These are phyloP conservation scores for Tuber brumale DNA, from an alignment of 495 filamentous ascomycete genomes.

Conservation along the genomic window DNA sequence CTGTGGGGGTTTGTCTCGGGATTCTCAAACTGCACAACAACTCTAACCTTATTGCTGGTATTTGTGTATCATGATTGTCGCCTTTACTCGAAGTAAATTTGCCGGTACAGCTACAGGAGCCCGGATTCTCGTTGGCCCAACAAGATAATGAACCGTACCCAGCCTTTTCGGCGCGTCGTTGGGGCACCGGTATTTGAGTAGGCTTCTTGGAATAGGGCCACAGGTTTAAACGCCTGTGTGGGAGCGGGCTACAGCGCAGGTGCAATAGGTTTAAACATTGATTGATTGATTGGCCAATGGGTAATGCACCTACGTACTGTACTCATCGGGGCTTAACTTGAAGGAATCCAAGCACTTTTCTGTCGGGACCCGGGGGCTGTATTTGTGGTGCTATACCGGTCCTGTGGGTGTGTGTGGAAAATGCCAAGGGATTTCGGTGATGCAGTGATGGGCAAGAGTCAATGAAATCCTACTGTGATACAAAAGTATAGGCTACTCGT, in stretches of 20 bases:
- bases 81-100: not conserved
- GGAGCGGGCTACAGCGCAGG: not conserved
- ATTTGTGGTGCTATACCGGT: too few relatives aligned
- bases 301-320: not conserved
- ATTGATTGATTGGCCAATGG: not conserved
- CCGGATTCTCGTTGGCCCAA: not conserved
- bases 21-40: not conserved
- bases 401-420: not conserved
- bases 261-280: not conserved
- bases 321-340: not conserved
- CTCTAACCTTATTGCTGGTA: not conserved
- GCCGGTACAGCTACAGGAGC: not conserved
- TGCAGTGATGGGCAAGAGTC: not conserved
- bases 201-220: not conserved
- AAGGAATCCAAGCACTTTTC: not conserved
- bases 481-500: not conserved
- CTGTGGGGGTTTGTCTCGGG: not conserved
- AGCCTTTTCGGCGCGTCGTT: not conserved
- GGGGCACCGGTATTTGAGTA: not conserved
- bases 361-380: not conserved
- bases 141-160: not conserved
- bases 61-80: not conserved
- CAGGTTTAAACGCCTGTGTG: not conserved
- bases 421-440: not conserved
- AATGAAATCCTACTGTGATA: not conserved